phyloP scores from a whole-genome alignment of 352 stramenopile species.

The Thalassiosira hispida region DNA sequence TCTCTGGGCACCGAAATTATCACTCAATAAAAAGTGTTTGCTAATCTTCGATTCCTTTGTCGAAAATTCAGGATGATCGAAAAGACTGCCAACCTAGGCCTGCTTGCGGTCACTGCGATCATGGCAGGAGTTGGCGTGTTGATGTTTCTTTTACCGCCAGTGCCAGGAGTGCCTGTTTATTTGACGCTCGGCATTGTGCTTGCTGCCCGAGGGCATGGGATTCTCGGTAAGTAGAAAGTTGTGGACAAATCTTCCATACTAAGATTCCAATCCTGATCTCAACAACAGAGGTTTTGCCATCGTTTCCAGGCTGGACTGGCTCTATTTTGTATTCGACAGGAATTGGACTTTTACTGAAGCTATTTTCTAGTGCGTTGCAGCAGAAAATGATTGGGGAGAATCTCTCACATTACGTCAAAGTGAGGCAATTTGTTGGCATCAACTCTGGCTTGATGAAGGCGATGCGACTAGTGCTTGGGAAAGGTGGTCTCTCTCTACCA shows the following conservation, averaged over 20 bases:
- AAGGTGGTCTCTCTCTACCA: constrained; percentile 62
- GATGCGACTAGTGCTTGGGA: constrained; percentile 68
- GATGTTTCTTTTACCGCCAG: constrained; percentile 80
- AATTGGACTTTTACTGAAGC: constrained; percentile 70
- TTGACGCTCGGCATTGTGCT: constrained; percentile 77
- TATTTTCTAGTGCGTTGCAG: constrained; percentile 74
- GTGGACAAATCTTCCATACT: neutral
- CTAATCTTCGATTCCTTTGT: neutral
- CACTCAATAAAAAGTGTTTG: neutral
- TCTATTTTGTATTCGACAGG: constrained; percentile 54
- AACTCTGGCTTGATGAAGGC: constrained; percentile 74
- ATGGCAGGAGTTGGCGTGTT: constrained; percentile 69
- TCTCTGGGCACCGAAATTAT: neutral
- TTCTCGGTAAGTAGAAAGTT: constrained; percentile 39
- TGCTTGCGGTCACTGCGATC: constrained; percentile 67
- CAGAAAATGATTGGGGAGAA: constrained; percentile 81
- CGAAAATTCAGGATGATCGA: constrained; percentile 59
- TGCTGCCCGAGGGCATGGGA: constrained; percentile 43
- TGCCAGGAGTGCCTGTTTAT: constrained; percentile 82
- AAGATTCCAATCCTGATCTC: neutral
- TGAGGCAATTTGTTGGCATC: constrained; percentile 71
- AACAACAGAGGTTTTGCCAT: neutral
- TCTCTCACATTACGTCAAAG: constrained; percentile 54
- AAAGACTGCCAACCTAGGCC: constrained; percentile 51
- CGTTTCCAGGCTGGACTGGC: constrained; percentile 40